Percentiles rank a stretch among this genome's conserved stretches.
Conservation (phyloP, 2,329 filamentous ascomycete genomes). For the Ophiostoma sp. region DNA sequence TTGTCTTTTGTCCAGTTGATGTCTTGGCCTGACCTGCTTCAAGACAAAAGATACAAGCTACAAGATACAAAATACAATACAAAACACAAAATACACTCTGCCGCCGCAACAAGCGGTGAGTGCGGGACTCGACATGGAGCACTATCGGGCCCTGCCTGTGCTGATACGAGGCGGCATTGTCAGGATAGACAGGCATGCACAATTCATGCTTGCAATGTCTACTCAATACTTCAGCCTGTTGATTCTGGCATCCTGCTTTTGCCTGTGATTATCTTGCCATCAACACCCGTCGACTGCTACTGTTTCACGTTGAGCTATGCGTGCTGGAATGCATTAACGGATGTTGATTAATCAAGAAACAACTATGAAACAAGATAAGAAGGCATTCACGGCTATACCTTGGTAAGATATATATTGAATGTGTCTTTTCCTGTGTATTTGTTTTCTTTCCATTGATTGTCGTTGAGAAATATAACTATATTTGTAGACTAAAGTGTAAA, state of each 20-base stretch:
- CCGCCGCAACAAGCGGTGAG: not conserved
- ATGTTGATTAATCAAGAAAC: not conserved
- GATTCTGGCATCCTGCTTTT: not conserved
- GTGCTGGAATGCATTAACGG: not conserved
- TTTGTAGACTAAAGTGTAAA: too few relatives aligned
- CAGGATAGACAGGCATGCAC: not conserved
- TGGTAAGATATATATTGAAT: too few relatives aligned
- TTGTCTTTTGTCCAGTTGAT: not conserved
- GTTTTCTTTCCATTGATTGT: too few relatives aligned
- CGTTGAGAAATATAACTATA: too few relatives aligned
- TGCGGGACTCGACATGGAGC: not conserved
- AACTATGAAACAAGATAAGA: not conserved
- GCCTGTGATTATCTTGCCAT: too few relatives aligned
- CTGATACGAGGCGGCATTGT: not conserved
- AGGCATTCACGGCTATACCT: not conserved
- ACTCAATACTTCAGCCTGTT: not conserved
- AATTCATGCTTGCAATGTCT: not conserved
- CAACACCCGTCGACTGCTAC: not conserved
- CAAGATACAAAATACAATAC: not conserved
- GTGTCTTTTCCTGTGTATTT: not conserved
- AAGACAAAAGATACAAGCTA: not conserved
- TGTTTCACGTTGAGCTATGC: conserved; percentile 9
- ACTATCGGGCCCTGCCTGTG: not conserved
- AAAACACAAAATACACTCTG: not conserved
- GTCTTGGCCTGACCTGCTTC: not conserved